These are phyloP conservation scores for Orbilia brochopaga DNA, from an alignment of 2,329 filamentous ascomycete species.

Conservation along the genomic window DNA sequence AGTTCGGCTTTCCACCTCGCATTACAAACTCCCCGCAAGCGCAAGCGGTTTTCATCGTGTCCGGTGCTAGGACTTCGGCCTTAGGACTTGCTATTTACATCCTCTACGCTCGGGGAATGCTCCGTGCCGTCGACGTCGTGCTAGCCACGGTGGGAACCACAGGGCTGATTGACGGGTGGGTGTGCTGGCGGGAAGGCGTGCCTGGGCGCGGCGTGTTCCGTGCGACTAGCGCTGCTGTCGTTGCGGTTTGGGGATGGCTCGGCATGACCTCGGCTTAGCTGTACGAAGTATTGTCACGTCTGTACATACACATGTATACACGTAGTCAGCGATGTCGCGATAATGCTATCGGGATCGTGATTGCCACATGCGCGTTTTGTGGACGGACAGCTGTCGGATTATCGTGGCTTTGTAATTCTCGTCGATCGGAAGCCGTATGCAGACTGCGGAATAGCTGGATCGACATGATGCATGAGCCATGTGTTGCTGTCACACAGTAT, in stretches of 20 bases:
- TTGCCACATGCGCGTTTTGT: slow-evolving; percentile 12
- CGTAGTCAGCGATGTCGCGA: background rate
- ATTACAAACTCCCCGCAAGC: slow-evolving; percentile 31
- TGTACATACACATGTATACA: background rate
- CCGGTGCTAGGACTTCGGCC: slow-evolving; percentile 30
- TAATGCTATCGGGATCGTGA: slow-evolving; percentile 11
- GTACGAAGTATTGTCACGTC: background rate
- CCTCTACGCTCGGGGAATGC: slow-evolving; percentile 34
- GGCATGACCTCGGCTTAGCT: slow-evolving; percentile 26
- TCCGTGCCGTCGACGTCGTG: slow-evolving; percentile 35
- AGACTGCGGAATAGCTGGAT: no score
- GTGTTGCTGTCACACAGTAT: slow-evolving; percentile 28
- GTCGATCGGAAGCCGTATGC: background rate
- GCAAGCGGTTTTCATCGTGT: slow-evolving; percentile 34
- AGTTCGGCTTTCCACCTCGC: slow-evolving; percentile 39
- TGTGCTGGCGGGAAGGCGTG: slow-evolving; percentile 46
- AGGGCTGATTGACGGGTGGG: slow-evolving; percentile 38
- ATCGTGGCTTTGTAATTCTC: slow-evolving; percentile 6
- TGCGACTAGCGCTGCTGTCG: slow-evolving; percentile 16
- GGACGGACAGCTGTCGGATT: no score
- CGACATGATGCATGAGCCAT: no score
- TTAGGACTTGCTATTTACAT: slow-evolving; percentile 39
- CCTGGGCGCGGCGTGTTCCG: slow-evolving; percentile 35
- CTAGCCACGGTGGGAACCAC: slow-evolving; percentile 31
- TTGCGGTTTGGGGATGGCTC: slow-evolving; percentile 37